Percentiles rank a stretch among this genome's conserved stretches.
These are phyloP conservation scores for Singerocomus inundabilis DNA, from an alignment of 1,284 basidiomycete species.

Conservation along the genomic window DNA sequence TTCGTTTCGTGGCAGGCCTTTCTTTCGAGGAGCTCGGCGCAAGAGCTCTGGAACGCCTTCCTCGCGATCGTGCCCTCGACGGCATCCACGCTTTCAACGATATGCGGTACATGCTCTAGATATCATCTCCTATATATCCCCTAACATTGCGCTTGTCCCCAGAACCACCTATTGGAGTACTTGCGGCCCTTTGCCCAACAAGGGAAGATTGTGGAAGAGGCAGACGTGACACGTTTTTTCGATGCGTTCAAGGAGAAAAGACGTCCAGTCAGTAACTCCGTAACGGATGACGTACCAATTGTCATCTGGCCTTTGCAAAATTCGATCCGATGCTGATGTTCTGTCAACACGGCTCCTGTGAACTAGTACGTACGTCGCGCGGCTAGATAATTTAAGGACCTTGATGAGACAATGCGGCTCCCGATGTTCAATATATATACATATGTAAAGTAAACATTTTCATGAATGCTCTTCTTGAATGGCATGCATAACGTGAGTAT, in stretches of 20 bases:
- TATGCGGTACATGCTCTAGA: slow-evolving; percentile 56
- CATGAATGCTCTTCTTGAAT: too few species aligned
- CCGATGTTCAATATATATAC: too few species aligned
- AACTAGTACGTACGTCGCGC: too few species aligned
- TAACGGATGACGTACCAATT: neutral
- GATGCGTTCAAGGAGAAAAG: slow-evolving; percentile 42
- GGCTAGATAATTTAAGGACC: too few species aligned
- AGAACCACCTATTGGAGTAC: slow-evolving; percentile 70
- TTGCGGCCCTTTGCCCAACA: slow-evolving; percentile 75
- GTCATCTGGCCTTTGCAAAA: too few species aligned
- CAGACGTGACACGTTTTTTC: slow-evolving; percentile 72
- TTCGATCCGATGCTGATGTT: too few species aligned
- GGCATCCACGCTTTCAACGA: slow-evolving; percentile 77
- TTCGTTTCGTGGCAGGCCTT: slow-evolving; percentile 43
- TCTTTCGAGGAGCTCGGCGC: slow-evolving; percentile 78
- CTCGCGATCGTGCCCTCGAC: slow-evolving; percentile 73
- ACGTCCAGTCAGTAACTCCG: neutral
- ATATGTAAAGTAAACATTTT: too few species aligned
- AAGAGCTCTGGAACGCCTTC: slow-evolving; percentile 66
- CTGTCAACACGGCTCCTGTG: too few species aligned
- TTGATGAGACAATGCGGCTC: too few species aligned
- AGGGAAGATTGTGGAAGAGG: slow-evolving; percentile 72
- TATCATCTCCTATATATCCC: neutral
- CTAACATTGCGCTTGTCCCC: neutral
- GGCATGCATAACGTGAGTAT: too few species aligned